Evolutionary conservation across 2,329 filamentous ascomycete species (phyloP).

Genomic region (Botryotinia calthae): DNA sequence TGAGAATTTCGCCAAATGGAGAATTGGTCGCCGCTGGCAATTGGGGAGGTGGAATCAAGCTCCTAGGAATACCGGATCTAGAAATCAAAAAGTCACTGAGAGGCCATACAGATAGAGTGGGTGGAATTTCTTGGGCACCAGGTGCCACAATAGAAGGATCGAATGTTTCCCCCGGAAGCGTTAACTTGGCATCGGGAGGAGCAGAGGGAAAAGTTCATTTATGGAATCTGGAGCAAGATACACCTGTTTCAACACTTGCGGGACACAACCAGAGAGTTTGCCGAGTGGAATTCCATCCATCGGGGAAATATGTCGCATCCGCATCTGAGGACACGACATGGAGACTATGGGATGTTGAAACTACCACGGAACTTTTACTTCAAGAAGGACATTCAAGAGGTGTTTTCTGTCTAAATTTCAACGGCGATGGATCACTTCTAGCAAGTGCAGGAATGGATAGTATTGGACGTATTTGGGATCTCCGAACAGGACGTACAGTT

Average conservation of each 20-base stretch:
- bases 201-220: slow-evolving; percentile 85
- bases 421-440: slow-evolving; percentile 83
- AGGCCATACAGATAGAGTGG: slow-evolving; percentile 85
- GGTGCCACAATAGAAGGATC: slow-evolving; percentile 70
- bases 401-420: slow-evolving; percentile 88
- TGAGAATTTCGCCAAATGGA: slow-evolving; percentile 83
- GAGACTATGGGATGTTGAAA: slow-evolving; percentile 92
- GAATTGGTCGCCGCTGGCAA: slow-evolving; percentile 84
- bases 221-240: slow-evolving; percentile 86
- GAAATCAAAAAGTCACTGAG: slow-evolving; percentile 72
- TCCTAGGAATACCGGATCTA: slow-evolving; percentile 79
- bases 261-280: slow-evolving; percentile 88
- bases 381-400: slow-evolving; percentile 95
- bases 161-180: slow-evolving; percentile 67
- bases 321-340: slow-evolving; percentile 96
- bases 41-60: slow-evolving; percentile 85
- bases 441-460: slow-evolving; percentile 93
- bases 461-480: slow-evolving; percentile 92
- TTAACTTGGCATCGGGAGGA: slow-evolving; percentile 88
- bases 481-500: slow-evolving; percentile 86
- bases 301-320: slow-evolving; percentile 82
- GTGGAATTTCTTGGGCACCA: slow-evolving; percentile 87
- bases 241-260: slow-evolving; percentile 74
- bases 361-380: slow-evolving; percentile 75
- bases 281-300: slow-evolving; percentile 91